A percentile compares a stretch with the other conserved stretches of the same genome.
These are phyloP conservation scores for Solanum arcanum DNA, from an alignment of 257 asterid species.

Conservation along the genomic window DNA sequence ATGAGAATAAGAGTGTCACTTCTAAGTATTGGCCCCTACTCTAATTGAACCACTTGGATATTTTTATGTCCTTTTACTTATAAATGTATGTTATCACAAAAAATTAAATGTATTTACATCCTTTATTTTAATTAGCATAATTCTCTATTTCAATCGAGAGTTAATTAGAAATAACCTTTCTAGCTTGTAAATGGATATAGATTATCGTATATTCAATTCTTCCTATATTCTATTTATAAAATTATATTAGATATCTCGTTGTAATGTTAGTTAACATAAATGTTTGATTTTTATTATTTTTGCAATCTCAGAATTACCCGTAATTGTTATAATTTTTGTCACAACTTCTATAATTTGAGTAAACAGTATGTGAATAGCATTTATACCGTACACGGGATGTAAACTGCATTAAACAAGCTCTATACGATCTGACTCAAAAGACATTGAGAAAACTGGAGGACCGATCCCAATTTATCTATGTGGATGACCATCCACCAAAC, in stretches of 20 bases:
- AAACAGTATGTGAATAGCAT: too few relatives aligned
- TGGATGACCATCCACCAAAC: background rate
- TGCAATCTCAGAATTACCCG: accelerated
- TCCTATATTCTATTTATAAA: too few relatives aligned
- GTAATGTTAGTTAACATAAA: background rate
- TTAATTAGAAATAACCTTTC: too few relatives aligned
- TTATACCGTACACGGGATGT: background rate
- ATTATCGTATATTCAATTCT: background rate
- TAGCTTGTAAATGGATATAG: too few relatives aligned
- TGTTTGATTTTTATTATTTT: too few relatives aligned
- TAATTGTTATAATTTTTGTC: too few relatives aligned
- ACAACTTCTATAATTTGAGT: too few relatives aligned
- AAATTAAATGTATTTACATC: background rate
- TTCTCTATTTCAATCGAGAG: background rate
- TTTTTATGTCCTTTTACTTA: background rate
- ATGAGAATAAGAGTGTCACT: background rate
- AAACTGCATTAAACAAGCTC: too few relatives aligned
- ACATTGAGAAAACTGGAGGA: too few relatives aligned
- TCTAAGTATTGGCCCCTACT: background rate
- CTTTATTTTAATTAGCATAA: background rate
- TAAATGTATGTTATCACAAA: background rate
- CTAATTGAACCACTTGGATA: background rate
- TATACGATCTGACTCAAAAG: too few relatives aligned
- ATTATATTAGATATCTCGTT: too few relatives aligned
- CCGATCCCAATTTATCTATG: too few relatives aligned